Conservation (phyloP, 106 monocot genomes). For the Narthecium ossifragum region DNA sequence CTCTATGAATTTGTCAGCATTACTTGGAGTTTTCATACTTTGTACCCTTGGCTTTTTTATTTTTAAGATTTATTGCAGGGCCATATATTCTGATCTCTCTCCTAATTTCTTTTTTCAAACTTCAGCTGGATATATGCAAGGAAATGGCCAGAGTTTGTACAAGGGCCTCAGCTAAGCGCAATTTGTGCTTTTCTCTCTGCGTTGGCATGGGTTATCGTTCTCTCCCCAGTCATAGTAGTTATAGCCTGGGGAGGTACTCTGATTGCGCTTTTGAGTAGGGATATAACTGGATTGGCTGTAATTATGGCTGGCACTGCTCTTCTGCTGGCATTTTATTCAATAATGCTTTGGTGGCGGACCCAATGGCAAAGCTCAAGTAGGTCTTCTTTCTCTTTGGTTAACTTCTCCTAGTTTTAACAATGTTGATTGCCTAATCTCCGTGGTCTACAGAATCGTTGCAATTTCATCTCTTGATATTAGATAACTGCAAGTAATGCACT, state of each 20-base stretch:
- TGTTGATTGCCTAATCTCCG: not conserved
- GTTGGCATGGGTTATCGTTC: conserved; percentile 58
- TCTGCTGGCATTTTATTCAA: conserved; percentile 88
- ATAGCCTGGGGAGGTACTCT: conserved; percentile 71
- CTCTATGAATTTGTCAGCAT: too few relatives aligned
- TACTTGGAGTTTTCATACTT: too few relatives aligned
- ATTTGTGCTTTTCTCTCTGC: conserved; percentile 58
- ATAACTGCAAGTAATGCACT: too few relatives aligned
- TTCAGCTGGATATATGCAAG: conserved; percentile 98
- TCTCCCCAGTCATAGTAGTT: conserved; percentile 66
- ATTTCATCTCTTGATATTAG: too few relatives aligned
- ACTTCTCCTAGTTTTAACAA: not conserved
- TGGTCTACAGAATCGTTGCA: too few relatives aligned
- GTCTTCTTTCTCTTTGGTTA: conserved; percentile 15
- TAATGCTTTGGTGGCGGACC: conserved; percentile 99
- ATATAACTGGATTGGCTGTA: conserved; percentile 83
- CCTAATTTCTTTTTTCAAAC: conserved; percentile 3
- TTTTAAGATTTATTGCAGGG: too few relatives aligned
- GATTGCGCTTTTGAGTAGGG: conserved; percentile 53
- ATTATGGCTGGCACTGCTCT: conserved; percentile 90
- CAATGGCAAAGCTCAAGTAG: conserved; percentile 99
- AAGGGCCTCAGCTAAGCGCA: conserved; percentile 57
- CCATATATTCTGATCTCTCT: too few relatives aligned
- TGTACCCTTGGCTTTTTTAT: too few relatives aligned
- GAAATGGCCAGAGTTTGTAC: conserved; percentile 90